Evolutionary conservation across 192 early-diverging fungal genomes (phyloP).

Genomic region (Anaeromyces robustus): DNA sequence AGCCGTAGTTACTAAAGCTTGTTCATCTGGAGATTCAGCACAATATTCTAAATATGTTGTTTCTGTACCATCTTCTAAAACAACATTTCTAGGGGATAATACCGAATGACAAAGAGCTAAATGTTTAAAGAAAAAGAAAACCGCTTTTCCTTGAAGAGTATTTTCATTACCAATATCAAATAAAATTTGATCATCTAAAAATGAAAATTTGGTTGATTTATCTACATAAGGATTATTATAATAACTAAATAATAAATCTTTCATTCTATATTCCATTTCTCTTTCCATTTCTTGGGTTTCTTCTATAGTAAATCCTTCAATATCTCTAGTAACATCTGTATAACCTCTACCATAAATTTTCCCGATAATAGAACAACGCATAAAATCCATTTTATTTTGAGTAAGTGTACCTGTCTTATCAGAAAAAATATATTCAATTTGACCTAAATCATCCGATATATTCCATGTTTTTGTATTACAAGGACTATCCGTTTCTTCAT

Average conservation of each 20-base stretch:
- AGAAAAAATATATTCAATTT: slow-evolving; percentile 85
- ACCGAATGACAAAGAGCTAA: slow-evolving; percentile 6
- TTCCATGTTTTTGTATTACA: slow-evolving; percentile 80
- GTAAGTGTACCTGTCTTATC: slow-evolving; percentile 97
- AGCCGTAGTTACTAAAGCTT: neutral
- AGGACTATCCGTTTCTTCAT: slow-evolving; percentile 52
- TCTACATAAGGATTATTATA: neutral
- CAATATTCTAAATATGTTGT: neutral
- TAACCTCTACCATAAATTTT: slow-evolving; percentile 53
- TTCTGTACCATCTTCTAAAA: slow-evolving; percentile 3
- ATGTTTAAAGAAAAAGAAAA: slow-evolving; percentile 28
- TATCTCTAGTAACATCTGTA: neutral
- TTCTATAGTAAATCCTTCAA: neutral
- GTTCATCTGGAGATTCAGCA: slow-evolving; percentile 4
- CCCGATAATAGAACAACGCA: slow-evolving; percentile 80
- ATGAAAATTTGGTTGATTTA: neutral
- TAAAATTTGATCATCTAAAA: neutral
- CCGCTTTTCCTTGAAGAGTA: slow-evolving; percentile 8
- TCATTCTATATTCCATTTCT: neutral
- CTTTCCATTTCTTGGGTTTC: neutral
- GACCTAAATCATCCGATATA: slow-evolving; percentile 17
- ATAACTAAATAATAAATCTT: neutral
- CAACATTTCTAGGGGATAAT: slow-evolving; percentile 8
- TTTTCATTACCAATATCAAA: neutral
- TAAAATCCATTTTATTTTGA: slow-evolving; percentile 91